Evolutionary conservation across 805 yeast species (phyloP).

Genomic region (Groenewaldozyma tartarivorans): DNA sequence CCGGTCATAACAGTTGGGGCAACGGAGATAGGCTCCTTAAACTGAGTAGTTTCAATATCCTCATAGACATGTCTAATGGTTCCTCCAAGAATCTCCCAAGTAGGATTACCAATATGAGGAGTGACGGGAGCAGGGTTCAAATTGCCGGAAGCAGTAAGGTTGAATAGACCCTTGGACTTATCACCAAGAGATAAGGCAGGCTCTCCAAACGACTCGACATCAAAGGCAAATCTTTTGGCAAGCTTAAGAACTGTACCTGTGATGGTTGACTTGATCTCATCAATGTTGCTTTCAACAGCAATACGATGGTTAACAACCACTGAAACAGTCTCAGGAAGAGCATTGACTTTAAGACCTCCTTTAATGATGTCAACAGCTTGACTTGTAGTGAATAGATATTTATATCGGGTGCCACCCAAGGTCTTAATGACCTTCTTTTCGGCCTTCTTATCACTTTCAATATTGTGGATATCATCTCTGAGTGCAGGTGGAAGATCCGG

Average conservation of each 20-base stretch:
- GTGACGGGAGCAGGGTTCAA: conserved; percentile 46
- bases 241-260: conserved; percentile 27
- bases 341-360: conserved; percentile 72
- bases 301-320: conserved; percentile 52
- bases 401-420: background rate
- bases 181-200: conserved; percentile 13
- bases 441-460: conserved; percentile 13
- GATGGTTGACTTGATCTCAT: conserved; percentile 32
- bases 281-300: conserved; percentile 43
- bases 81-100: conserved; percentile 51
- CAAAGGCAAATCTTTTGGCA: conserved; percentile 41
- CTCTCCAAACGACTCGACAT: conserved; percentile 32
- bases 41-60: conserved; percentile 28
- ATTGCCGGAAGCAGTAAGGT: conserved; percentile 22
- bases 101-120: conserved; percentile 21
- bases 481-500: conserved; percentile 21
- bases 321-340: conserved; percentile 52
- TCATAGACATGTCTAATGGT: conserved; percentile 51
- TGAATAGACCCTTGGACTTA: conserved; percentile 34
- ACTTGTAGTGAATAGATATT: conserved; percentile 39
- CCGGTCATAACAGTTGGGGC: conserved; percentile 55
- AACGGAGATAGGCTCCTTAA: conserved; percentile 31
- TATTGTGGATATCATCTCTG: conserved; percentile 14
- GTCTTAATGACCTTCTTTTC: conserved; percentile 8
- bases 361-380: conserved; percentile 52